Evolutionary conservation across 164 flowering plant species (phyloP), one percentile per base, ranked within the genome.

Genomic region (Tinospora cordifolia): DNA sequence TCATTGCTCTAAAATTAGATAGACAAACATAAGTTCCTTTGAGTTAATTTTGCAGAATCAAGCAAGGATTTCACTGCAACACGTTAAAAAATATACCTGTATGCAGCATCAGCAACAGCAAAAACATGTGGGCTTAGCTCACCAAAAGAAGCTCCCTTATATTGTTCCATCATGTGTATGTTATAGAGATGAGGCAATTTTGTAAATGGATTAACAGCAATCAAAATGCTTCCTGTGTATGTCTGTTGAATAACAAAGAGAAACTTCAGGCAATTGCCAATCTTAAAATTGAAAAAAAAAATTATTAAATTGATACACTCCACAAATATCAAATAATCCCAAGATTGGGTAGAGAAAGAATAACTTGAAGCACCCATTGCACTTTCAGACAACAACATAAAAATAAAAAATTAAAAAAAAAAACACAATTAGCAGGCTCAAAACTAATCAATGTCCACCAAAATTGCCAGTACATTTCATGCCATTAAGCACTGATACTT

Each of bases 21-120:
- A 76, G 66, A 49, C 72, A 73, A 77, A 81, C 39, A 79, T 27
- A 77, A 71, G 69, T 75, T 34, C 11, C 0, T 11, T 11, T 39
- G 24, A 54, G 7, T 9, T 27, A 3, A 36, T 62, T 40, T 46
- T 57, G 40, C 41, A 75, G 3, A 68, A 38, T 62, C 4, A n/a
- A 46, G 64, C 67, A 69, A 57, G 30, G 14, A 41, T 21, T 40
- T 25, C 47, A 17, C 41, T 6, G 60, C 51, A 62, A 69, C 49
- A 30, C 13, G 0, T 13, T 26, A 59, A 26, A 46, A 19, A 47
- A 73, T 77, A 36, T 54, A 93, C 99, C 99, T 95, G 80, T 92
- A 95, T 26, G 98, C 85, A 39, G 92, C 93, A 88, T 95, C 99
- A 79, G 99, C 96, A 26, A 95, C 99, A 24, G 99, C 99, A 92